These are phyloP conservation scores for Suillus occidentalis DNA, from an alignment of 768 basidiomycete genomes.

Conservation along the genomic window DNA sequence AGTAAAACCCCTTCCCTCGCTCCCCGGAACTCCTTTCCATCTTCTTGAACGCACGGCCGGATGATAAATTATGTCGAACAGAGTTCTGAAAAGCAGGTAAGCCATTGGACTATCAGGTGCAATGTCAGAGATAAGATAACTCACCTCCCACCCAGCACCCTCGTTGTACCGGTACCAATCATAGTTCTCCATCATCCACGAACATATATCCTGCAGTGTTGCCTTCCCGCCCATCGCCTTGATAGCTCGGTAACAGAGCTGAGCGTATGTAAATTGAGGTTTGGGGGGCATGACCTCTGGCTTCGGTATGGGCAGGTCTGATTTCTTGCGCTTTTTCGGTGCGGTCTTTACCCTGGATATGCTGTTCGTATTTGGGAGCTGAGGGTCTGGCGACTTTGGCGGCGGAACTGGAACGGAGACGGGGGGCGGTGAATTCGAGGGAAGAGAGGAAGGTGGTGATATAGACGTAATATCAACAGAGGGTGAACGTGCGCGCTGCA, in stretches of 20 bases:
- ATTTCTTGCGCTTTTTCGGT: constrained; percentile 75
- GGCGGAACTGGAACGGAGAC: constrained; percentile 42
- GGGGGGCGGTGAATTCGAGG: constrained; percentile 73
- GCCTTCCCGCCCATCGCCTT: constrained; percentile 78
- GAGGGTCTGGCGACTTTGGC: constrained; percentile 49
- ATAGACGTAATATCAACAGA: constrained; percentile 82
- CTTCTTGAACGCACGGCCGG: constrained; percentile 89
- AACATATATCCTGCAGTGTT: constrained; percentile 89
- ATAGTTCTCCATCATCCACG: constrained; percentile 86
- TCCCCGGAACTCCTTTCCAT: constrained; percentile 82
- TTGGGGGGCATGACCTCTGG: constrained; percentile 85
- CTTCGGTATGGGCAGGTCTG: constrained; percentile 42
- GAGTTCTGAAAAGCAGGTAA: constrained; percentile 64
- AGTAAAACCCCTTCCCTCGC: constrained; percentile 90
- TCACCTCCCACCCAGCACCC: constrained; percentile 86
- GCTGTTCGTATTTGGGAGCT: constrained; percentile 63
- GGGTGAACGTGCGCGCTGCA: constrained; percentile 68
- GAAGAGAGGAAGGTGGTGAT: constrained; percentile 80
- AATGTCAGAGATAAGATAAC: constrained; percentile 23
- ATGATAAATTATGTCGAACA: constrained; percentile 93
- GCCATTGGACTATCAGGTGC: background rate
- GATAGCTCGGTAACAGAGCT: constrained; percentile 88
- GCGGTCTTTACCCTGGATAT: constrained; percentile 49
- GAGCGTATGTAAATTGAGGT: constrained; percentile 88
- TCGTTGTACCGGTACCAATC: constrained; percentile 90